A percentile compares a stretch with the other conserved stretches of the same genome.
phyloP scores from a whole-genome alignment of 2,329 filamentous ascomycete species.

The Phialophora tarda region DNA sequence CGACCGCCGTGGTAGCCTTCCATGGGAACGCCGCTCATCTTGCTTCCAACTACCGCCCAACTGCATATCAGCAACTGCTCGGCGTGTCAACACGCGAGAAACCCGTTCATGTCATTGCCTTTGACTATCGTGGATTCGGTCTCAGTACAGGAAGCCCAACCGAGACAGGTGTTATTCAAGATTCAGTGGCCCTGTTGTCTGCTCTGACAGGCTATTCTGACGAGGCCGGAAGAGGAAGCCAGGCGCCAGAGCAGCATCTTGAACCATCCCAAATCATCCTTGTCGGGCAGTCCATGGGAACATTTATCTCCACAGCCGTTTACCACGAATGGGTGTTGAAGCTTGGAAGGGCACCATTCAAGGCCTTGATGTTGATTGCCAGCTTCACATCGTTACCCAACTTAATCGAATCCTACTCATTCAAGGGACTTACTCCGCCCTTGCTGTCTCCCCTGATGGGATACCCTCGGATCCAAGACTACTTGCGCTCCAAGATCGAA shows the following conservation, averaged over 20 bases:
- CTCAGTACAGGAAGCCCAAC: slow-evolving; percentile 72
- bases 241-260: slow-evolving; percentile 53
- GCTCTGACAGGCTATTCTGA: slow-evolving; percentile 56
- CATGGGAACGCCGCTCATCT: slow-evolving; percentile 81
- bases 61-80: slow-evolving; percentile 77
- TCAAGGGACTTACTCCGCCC: slow-evolving; percentile 74
- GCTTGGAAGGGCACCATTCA: slow-evolving; percentile 67
- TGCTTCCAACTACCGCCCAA: slow-evolving; percentile 75
- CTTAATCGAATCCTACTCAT: slow-evolving; percentile 76
- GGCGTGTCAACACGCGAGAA: slow-evolving; percentile 68
- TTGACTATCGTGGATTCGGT: slow-evolving; percentile 74
- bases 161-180: slow-evolving; percentile 79
- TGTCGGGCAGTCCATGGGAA: slow-evolving; percentile 86
- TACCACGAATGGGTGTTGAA: slow-evolving; percentile 58
- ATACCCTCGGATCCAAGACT: slow-evolving; percentile 68
- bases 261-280: slow-evolving; percentile 75
- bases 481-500: slow-evolving; percentile 68
- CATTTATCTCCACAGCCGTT: slow-evolving; percentile 77
- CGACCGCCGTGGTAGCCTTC: slow-evolving; percentile 62
- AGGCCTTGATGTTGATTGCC: slow-evolving; percentile 78
- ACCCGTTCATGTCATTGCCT: slow-evolving; percentile 76
- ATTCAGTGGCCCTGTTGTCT: slow-evolving; percentile 74
- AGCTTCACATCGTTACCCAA: slow-evolving; percentile 76
- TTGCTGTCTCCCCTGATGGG: slow-evolving; percentile 74
- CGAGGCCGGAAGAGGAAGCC: slow-evolving; percentile 44